These are phyloP conservation scores for Candida jianshihensis DNA, from an alignment of 805 yeast genomes.

Conservation along the genomic window DNA sequence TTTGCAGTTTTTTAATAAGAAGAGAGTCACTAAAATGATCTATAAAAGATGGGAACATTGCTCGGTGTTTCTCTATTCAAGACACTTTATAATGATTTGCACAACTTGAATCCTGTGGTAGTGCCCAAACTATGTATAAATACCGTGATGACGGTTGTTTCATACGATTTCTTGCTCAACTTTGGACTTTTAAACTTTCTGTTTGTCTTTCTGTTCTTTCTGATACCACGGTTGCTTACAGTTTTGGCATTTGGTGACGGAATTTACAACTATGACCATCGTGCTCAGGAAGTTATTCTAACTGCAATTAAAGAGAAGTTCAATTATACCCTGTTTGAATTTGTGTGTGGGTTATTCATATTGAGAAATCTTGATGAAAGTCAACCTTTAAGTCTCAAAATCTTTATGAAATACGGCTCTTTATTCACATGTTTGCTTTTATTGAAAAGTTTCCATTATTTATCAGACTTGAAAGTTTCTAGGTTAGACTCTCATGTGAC, in stretches of 20 bases:
- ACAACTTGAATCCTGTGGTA: background rate
- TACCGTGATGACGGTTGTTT: background rate
- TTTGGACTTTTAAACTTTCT: slow-evolving; percentile 9
- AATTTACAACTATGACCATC: background rate
- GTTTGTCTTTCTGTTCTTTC: slow-evolving; percentile 2
- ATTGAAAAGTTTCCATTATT: slow-evolving; percentile 16
- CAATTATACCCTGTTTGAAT: slow-evolving; percentile 13
- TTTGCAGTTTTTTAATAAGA: background rate
- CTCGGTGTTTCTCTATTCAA: background rate
- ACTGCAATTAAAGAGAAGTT: slow-evolving; percentile 10
- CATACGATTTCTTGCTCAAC: slow-evolving; percentile 5
- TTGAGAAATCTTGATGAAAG: slow-evolving; percentile 8
- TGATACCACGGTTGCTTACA: slow-evolving; percentile 5
- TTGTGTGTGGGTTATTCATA: slow-evolving; percentile 12
- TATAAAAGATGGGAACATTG: background rate
- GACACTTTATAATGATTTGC: background rate
- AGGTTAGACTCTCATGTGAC: too few relatives aligned
- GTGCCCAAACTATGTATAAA: background rate
- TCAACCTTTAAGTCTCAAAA: background rate
- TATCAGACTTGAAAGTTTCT: slow-evolving; percentile 11
- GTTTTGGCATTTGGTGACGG: slow-evolving; percentile 11
- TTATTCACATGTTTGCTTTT: slow-evolving; percentile 10
- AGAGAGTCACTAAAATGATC: background rate
- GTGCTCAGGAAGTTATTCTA: slow-evolving; percentile 1
- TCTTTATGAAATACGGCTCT: slow-evolving; percentile 6